Evolutionary conservation across 164 flowering plant species (phyloP).

Genomic region (Vitis rotundifolia): DNA sequence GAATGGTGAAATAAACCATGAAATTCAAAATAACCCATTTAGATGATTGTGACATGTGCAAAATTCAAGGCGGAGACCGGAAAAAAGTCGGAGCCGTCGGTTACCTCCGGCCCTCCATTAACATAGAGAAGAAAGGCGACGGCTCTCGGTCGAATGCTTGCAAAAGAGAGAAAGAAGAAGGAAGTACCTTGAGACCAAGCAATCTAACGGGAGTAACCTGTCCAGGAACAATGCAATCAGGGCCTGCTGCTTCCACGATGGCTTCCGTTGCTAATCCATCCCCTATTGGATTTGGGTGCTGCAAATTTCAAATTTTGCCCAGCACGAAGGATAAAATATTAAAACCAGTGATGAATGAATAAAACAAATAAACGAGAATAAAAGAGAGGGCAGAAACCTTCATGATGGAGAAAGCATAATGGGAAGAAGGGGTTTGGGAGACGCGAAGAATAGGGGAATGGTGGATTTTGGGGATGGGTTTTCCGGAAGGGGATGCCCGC

Average conservation of each 20-base stretch:
- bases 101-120: not conserved
- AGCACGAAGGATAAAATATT: not conserved
- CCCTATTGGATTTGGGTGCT: constrained; percentile 77
- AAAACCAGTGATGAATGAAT: not conserved
- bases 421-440: constrained; percentile 47
- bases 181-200: constrained; percentile 74
- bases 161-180: not conserved
- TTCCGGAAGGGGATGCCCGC: constrained; percentile 52
- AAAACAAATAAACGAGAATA: not conserved
- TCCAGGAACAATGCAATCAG: constrained; percentile 86
- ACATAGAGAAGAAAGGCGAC: not conserved
- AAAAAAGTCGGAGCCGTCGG: no score
- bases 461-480: constrained; percentile 81
- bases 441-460: constrained; percentile 70
- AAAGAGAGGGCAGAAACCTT: constrained; percentile 43
- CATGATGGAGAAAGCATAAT: constrained; percentile 68
- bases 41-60: no score
- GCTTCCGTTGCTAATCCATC: constrained; percentile 72
- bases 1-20: no score
- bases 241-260: constrained; percentile 81
- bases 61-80: no score
- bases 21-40: no score
- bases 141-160: not conserved
- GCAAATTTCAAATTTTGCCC: constrained; percentile 17
- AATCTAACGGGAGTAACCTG: constrained; percentile 60